Conservation (phyloP, 768 basidiomycete genomes). For the Russula compacta region DNA sequence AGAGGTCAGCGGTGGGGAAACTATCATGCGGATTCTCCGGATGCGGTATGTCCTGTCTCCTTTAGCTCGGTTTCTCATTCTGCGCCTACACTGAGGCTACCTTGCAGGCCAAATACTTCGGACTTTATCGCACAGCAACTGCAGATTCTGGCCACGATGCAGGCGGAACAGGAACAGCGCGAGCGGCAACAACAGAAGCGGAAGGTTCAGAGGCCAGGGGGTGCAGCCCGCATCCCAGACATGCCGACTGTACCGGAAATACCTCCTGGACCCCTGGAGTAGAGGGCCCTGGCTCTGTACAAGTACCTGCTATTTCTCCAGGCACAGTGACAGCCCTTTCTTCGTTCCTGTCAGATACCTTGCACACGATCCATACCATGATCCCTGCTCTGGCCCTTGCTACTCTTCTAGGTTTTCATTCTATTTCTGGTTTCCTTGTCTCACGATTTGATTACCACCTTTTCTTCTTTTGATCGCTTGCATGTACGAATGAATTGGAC, state of each 20-base stretch:
- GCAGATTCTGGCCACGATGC: conserved; percentile 72
- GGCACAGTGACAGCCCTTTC: background rate
- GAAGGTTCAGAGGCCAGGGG: conserved; percentile 46
- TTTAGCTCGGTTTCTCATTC: background rate
- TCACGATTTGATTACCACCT: background rate
- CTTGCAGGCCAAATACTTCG: conserved; percentile 56
- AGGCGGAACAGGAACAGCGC: conserved; percentile 72
- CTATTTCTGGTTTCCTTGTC: background rate
- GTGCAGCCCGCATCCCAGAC: conserved; percentile 22
- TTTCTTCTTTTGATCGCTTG: background rate
- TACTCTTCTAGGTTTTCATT: background rate
- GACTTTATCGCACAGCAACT: conserved; percentile 88
- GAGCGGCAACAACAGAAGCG: conserved; percentile 51
- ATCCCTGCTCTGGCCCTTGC: background rate
- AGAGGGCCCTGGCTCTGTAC: background rate
- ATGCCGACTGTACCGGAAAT: conserved; percentile 27
- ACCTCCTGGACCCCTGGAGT: conserved; percentile 8
- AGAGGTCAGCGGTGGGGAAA: conserved; percentile 68
- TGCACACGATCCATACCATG: conserved; percentile 26
- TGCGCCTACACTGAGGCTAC: background rate
- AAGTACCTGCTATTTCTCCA: background rate
- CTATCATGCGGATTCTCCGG: conserved; percentile 86
- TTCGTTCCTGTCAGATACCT: conserved; percentile 22
- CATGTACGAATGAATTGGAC: conserved; percentile 2
- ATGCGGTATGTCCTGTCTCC: conserved; percentile 62